Evolutionary conservation across 805 yeast species (phyloP).

Genomic region (Cyberlindnera maritima): DNA sequence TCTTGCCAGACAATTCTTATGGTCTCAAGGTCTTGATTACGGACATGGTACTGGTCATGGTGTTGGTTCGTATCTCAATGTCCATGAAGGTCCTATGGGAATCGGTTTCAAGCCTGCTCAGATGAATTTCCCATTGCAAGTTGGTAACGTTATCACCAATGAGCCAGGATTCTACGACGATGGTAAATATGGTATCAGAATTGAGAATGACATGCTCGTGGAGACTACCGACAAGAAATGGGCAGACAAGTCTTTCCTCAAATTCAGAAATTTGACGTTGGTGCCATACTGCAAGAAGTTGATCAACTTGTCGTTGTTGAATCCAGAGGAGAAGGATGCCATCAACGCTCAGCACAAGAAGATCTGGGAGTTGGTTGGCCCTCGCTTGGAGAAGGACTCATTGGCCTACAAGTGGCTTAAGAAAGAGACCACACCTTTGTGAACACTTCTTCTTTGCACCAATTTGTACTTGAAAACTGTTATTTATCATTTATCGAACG

Average conservation of each 20-base stretch:
- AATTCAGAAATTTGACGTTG: constrained; percentile 80
- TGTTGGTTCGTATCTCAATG: constrained; percentile 86
- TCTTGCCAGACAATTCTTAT: constrained; percentile 78
- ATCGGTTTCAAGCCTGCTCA: constrained; percentile 55
- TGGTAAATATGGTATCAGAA: constrained; percentile 85
- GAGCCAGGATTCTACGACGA: constrained; percentile 95
- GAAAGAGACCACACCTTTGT: constrained; percentile 44
- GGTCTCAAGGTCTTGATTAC: constrained; percentile 82
- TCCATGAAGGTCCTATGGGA: constrained; percentile 93
- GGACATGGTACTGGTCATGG: constrained; percentile 98
- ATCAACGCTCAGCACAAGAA: constrained; percentile 63
- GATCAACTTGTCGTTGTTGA: constrained; percentile 59
- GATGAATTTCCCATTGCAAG: constrained; percentile 48
- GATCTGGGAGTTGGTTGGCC: constrained; percentile 52
- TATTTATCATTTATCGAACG: too few relatives aligned
- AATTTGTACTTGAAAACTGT: neutral
- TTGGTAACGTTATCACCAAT: constrained; percentile 79
- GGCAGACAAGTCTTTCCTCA: constrained; percentile 56
- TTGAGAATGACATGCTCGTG: constrained; percentile 79
- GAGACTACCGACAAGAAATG: constrained; percentile 41
- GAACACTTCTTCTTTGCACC: neutral
- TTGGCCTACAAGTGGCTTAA: constrained; percentile 68
- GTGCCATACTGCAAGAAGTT: constrained; percentile 81
- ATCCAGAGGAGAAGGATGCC: constrained; percentile 60
- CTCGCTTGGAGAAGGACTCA: constrained; percentile 52